Conservation (phyloP, 1,284 basidiomycete genomes). For the Anthracocystis walkeri region DNA sequence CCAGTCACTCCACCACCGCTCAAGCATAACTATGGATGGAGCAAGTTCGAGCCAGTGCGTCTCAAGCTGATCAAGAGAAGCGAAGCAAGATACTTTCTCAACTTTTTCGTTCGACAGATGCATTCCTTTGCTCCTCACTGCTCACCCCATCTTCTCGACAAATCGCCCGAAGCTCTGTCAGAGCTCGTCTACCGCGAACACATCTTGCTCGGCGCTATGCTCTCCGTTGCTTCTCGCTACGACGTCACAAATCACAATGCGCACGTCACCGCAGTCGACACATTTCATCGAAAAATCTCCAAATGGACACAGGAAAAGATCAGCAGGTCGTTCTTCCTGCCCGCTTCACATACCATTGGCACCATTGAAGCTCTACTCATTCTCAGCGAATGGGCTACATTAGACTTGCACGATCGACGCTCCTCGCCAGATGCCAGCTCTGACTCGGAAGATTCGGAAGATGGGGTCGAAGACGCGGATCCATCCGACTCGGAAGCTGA, state of each 20-base stretch:
- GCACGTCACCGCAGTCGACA: constrained; percentile 45
- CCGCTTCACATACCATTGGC: constrained; percentile 52
- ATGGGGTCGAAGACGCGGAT: constrained; percentile 19
- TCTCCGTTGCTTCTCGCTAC: constrained; percentile 56
- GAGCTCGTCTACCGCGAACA: constrained; percentile 54
- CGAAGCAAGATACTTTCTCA: constrained; percentile 51
- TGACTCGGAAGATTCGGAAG: constrained; percentile 39
- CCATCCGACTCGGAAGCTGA: constrained; percentile 19
- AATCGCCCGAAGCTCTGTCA: constrained; percentile 47
- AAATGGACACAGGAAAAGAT: constrained; percentile 58
- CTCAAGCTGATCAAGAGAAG: constrained; percentile 53
- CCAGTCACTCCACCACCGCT: constrained; percentile 49
- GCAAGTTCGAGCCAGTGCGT: constrained; percentile 55
- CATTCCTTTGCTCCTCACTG: constrained; percentile 57
- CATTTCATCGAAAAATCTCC: constrained; percentile 53
- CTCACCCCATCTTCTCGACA: constrained; percentile 47
- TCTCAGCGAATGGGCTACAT: constrained; percentile 55
- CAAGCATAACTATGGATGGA: constrained; percentile 52
- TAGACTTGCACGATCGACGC: constrained; percentile 51
- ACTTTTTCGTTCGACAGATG: constrained; percentile 55
- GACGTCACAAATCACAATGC: constrained; percentile 49
- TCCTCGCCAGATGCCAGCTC: constrained; percentile 43
- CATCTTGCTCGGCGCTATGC: constrained; percentile 55
- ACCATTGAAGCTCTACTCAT: constrained; percentile 57
- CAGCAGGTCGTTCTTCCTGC: constrained; percentile 51